Percentiles rank a stretch among this genome's conserved stretches.
phyloP scores from a whole-genome alignment of 805 yeast genomes.

The Myxozyma monticola region DNA sequence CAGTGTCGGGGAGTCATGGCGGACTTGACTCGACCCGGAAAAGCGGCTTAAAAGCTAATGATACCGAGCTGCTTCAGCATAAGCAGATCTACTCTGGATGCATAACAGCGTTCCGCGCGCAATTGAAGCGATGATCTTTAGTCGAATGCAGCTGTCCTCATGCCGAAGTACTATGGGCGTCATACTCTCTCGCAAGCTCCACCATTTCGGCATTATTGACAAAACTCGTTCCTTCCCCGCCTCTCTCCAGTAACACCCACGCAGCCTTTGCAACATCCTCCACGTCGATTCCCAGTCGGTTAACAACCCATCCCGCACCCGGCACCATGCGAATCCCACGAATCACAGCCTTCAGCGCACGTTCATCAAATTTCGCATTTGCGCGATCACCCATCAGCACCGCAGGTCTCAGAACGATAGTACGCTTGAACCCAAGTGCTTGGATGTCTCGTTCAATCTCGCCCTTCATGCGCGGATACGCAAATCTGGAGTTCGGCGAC shows the following conservation, averaged over 20 bases:
- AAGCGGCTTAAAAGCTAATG: too few species aligned
- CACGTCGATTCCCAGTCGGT: conserved; percentile 52
- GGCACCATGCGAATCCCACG: conserved; percentile 17
- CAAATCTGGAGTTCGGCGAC: conserved; percentile 52
- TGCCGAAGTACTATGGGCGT: too few species aligned
- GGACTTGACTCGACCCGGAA: too few species aligned
- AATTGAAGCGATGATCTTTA: too few species aligned
- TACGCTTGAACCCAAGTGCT: conserved; percentile 63
- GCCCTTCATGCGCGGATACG: conserved; percentile 71
- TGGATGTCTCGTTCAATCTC: conserved; percentile 67
- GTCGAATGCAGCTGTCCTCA: too few species aligned
- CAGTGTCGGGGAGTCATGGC: too few species aligned
- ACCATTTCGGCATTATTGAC: conserved; percentile 29
- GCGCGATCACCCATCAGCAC: conserved; percentile 42
- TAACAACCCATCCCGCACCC: conserved; percentile 1
- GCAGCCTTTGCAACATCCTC: conserved; percentile 67
- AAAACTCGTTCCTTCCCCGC: conserved; percentile 33
- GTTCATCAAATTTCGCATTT: conserved; percentile 33
- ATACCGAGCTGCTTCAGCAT: too few species aligned
- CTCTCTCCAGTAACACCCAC: conserved; percentile 43
- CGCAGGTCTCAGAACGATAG: conserved; percentile 80
- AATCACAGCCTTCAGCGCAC: conserved; percentile 5
- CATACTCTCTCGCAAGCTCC: conserved; percentile 17
- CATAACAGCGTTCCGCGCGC: too few species aligned
- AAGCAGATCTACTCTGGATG: too few species aligned